Conservation (phyloP, 331 rosid genomes). For the Pyracantha coccinea region DNA sequence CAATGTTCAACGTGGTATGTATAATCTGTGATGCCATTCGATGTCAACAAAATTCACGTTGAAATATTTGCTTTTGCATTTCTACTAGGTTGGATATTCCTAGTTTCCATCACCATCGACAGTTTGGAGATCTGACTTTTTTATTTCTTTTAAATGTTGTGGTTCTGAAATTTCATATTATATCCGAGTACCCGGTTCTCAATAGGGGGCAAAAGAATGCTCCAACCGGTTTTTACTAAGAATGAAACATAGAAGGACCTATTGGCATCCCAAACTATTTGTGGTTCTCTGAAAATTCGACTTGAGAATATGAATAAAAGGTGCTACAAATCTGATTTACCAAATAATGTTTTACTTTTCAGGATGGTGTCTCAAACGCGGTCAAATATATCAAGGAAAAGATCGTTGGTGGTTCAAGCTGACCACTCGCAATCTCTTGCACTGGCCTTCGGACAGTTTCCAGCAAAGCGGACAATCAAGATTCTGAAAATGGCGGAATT, state of each 20-base stretch:
- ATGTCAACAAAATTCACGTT: not conserved
- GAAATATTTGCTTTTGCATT: not conserved
- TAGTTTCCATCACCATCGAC: not conserved
- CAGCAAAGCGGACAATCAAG: not conserved
- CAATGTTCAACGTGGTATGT: not conserved
- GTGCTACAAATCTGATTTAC: slow-evolving; percentile 1
- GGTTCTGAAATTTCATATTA: not conserved
- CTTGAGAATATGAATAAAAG: not conserved
- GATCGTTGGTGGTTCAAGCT: slow-evolving; percentile 15
- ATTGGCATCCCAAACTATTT: not conserved
- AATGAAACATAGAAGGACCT: not conserved
- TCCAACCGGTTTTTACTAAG: not conserved
- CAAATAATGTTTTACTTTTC: slow-evolving; percentile 15
- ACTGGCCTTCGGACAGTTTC: not conserved
- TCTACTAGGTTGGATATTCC: not conserved
- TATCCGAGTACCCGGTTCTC: not conserved
- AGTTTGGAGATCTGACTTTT: not conserved
- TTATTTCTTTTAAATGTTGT: not conserved
- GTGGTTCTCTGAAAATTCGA: not conserved
- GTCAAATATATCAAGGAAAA: slow-evolving; percentile 51
- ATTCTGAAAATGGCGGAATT: not conserved
- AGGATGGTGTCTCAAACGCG: slow-evolving; percentile 75
- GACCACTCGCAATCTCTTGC: not conserved
- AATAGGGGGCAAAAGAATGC: no score
- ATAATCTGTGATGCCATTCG: not conserved